A percentile compares a stretch with the other conserved stretches of the same genome.
phyloP scores from a whole-genome alignment of 179 eudicot genomes.

The Vitellaria paradoxa region DNA sequence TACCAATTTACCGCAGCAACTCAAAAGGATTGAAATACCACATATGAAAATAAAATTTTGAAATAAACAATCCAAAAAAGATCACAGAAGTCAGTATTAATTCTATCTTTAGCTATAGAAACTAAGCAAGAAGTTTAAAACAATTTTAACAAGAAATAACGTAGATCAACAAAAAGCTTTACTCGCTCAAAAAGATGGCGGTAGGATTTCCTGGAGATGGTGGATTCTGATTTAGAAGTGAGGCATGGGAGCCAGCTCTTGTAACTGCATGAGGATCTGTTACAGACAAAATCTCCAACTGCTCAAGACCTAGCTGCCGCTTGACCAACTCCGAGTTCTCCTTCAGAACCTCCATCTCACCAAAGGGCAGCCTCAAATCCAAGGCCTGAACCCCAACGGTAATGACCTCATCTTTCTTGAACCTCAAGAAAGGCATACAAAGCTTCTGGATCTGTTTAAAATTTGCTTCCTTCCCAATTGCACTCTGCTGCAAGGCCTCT shows the following conservation, averaged over 20 bases:
- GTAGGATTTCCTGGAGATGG: conserved; percentile 82
- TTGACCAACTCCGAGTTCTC: conserved; percentile 59
- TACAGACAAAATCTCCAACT: conserved; percentile 49
- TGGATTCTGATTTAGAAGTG: conserved; percentile 51
- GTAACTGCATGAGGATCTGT: conserved; percentile 43
- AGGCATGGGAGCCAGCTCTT: conserved; percentile 44
- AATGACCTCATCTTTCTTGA: too few relatives aligned
- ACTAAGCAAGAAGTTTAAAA: too few relatives aligned
- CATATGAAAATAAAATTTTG: too few relatives aligned
- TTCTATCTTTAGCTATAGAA: too few relatives aligned
- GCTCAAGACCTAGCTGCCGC: conserved; percentile 67
- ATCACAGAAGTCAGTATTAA: too few relatives aligned
- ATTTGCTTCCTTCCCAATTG: conserved; percentile 46
- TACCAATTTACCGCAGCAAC: too few relatives aligned
- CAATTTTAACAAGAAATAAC: too few relatives aligned
- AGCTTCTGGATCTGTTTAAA: conserved; percentile 68
- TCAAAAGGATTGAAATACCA: too few relatives aligned
- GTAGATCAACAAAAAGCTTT: too few relatives aligned
- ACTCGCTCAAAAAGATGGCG: conserved; percentile 47
- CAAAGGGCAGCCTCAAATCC: conserved; percentile 74
- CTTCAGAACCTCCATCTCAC: conserved; percentile 64
- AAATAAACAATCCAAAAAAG: too few relatives aligned
- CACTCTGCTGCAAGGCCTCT: conserved; percentile 51
- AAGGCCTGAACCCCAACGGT: conserved; percentile 65
- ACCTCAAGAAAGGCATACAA: conserved; percentile 86